These are phyloP conservation scores for Tolypocladium amazonense DNA, from an alignment of 2,329 filamentous ascomycete species.

Conservation along the genomic window DNA sequence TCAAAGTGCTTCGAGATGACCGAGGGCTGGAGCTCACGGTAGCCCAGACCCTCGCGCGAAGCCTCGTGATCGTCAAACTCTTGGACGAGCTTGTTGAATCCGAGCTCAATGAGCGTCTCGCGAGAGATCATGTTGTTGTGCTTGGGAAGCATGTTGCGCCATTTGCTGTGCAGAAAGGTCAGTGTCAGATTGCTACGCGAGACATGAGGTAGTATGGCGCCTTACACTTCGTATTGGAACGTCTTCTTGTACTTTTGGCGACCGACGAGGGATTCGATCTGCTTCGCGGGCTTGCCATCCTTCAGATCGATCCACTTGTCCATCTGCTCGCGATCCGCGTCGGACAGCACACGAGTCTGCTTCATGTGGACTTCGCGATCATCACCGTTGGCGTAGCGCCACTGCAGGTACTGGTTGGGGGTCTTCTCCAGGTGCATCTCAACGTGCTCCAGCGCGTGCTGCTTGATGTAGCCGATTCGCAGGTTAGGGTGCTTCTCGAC, in stretches of 20 bases:
- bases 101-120: constrained; percentile 76
- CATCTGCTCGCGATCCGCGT: constrained; percentile 81
- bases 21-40: constrained; percentile 84
- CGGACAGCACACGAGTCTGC: constrained; percentile 84
- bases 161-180: constrained; percentile 52
- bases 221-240: constrained; percentile 92
- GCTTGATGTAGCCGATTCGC: constrained; percentile 98
- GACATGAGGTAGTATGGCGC: constrained; percentile 5
- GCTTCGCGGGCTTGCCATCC: constrained; percentile 67
- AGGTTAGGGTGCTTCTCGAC: constrained; percentile 98
- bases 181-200: constrained; percentile 8
- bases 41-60: constrained; percentile 95
- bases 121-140: constrained; percentile 87
- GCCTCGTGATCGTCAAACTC: constrained; percentile 99
- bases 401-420: constrained; percentile 96
- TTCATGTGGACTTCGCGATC: constrained; percentile 97
- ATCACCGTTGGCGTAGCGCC: constrained; percentile 95
- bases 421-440: constrained; percentile 99
- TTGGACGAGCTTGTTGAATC: constrained; percentile 88
- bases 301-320: constrained; percentile 77
- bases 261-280: constrained; percentile 83
- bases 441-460: constrained; percentile 97
- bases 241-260: constrained; percentile 98
- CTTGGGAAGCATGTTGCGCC: constrained; percentile 81
- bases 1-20: constrained; percentile 98